These are phyloP conservation scores for Saturnispora silvae DNA, from an alignment of 805 yeast genomes.

Conservation along the genomic window DNA sequence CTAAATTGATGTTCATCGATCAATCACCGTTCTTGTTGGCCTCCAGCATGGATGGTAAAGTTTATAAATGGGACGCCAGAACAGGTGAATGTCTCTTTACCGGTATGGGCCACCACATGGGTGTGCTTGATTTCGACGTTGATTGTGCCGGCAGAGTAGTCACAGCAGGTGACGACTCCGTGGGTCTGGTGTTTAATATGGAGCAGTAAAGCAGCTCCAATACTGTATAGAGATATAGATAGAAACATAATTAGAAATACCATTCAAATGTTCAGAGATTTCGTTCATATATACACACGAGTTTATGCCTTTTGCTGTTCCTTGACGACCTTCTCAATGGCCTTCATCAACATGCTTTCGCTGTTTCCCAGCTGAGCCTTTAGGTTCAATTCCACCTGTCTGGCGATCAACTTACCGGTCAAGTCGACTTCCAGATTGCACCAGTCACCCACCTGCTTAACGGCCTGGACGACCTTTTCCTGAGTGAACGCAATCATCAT, in stretches of 20 bases:
- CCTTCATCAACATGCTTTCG: neutral
- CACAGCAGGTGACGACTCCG: conserved; percentile 97
- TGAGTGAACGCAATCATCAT: conserved; percentile 93
- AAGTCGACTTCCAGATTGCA: conserved; percentile 94
- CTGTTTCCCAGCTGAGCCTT: conserved; percentile 43
- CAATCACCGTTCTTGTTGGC: conserved; percentile 51
- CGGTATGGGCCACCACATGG: conserved; percentile 90
- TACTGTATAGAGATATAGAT: too few relatives aligned
- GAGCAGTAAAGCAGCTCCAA: too few relatives aligned
- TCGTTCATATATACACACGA: too few relatives aligned
- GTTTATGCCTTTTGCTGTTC: too few relatives aligned
- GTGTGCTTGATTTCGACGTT: conserved; percentile 75
- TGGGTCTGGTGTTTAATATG: conserved; percentile 56
- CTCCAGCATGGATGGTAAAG: conserved; percentile 73
- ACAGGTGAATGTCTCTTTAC: conserved; percentile 68
- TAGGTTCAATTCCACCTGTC: conserved; percentile 59
- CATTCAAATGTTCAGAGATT: too few relatives aligned
- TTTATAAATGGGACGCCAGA: conserved; percentile 83
- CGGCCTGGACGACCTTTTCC: conserved; percentile 61
- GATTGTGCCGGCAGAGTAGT: conserved; percentile 61
- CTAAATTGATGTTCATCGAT: conserved; percentile 58
- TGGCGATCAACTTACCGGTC: conserved; percentile 83
- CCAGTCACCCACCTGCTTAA: conserved; percentile 45
- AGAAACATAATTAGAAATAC: too few relatives aligned
- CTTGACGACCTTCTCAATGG: neutral